Percentiles rank a stretch among this genome's conserved stretches.
Conservation (phyloP, 257 asterid genomes). For the Ilex asprella region DNA sequence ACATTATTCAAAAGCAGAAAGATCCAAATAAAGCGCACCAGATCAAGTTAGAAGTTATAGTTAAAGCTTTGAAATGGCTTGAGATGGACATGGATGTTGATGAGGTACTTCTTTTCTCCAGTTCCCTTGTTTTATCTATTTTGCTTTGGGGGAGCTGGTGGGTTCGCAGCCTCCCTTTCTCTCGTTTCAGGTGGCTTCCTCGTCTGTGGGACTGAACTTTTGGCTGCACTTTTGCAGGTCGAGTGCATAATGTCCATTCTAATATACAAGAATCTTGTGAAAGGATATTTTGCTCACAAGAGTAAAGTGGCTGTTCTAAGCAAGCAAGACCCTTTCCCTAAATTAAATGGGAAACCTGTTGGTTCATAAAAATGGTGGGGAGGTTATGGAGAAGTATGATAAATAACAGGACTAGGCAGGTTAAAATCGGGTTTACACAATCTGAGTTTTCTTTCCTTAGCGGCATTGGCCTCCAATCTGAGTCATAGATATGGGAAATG, state of each 20-base stretch:
- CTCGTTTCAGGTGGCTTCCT: neutral
- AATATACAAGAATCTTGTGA: conserved; percentile 79
- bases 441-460: too few species aligned
- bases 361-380: conserved; percentile 30
- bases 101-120: conserved; percentile 44
- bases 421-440: too few species aligned
- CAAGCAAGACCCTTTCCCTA: conserved; percentile 97
- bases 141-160: neutral
- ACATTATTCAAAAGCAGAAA: conserved; percentile 73
- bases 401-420: too few species aligned
- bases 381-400: too few species aligned
- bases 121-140: neutral
- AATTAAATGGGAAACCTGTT: conserved; percentile 75
- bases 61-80: conserved; percentile 87
- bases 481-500: too few species aligned
- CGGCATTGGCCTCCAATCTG: too few species aligned
- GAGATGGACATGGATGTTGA: conserved; percentile 86
- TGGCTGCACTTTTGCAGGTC: conserved; percentile 42
- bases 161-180: neutral
- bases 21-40: conserved; percentile 88
- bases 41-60: conserved; percentile 78
- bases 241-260: conserved; percentile 89
- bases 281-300: conserved; percentile 97
- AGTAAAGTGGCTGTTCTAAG: conserved; percentile 88
- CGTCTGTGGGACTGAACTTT: neutral